These are phyloP conservation scores for Penicillium robsamsonii DNA, from an alignment of 495 filamentous ascomycete genomes.

Conservation along the genomic window DNA sequence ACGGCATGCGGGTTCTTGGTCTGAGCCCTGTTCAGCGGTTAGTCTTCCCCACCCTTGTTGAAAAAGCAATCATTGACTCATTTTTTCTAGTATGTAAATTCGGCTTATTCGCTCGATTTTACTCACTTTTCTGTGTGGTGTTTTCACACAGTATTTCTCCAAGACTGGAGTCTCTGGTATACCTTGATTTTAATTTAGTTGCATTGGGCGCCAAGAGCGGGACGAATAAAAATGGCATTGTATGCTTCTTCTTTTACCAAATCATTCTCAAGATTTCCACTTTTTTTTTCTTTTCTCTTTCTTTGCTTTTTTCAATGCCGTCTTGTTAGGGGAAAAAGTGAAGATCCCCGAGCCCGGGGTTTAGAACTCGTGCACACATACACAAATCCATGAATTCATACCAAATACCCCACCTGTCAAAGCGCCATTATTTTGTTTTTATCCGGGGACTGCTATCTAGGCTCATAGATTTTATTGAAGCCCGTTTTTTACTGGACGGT, in stretches of 20 bases:
- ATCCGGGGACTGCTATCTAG: not conserved
- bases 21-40: conserved; percentile 72
- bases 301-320: not conserved
- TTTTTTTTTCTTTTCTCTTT: not conserved
- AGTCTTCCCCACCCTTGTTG: not conserved
- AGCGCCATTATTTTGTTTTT: not conserved
- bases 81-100: conserved; percentile 24
- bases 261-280: not conserved
- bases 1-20: conserved; percentile 81
- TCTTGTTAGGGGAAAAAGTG: not conserved
- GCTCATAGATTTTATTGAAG: not conserved
- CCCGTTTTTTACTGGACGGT: not conserved
- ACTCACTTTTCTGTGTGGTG: conserved; percentile 1
- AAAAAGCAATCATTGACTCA: conserved; percentile 3
- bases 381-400: no score
- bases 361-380: not conserved
- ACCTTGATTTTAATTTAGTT: conserved; percentile 15
- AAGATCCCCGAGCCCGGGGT: not conserved
- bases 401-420: not conserved
- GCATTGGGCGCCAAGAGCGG: conserved; percentile 25
- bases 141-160: conserved; percentile 1
- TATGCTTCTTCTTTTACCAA: conserved; percentile 4
- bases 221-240: conserved; percentile 18
- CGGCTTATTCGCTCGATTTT: conserved; percentile 2
- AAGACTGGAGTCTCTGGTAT: conserved; percentile 10